phyloP scores from a whole-genome alignment of 2,329 filamentous ascomycete species.

The Daldinia sp. region DNA sequence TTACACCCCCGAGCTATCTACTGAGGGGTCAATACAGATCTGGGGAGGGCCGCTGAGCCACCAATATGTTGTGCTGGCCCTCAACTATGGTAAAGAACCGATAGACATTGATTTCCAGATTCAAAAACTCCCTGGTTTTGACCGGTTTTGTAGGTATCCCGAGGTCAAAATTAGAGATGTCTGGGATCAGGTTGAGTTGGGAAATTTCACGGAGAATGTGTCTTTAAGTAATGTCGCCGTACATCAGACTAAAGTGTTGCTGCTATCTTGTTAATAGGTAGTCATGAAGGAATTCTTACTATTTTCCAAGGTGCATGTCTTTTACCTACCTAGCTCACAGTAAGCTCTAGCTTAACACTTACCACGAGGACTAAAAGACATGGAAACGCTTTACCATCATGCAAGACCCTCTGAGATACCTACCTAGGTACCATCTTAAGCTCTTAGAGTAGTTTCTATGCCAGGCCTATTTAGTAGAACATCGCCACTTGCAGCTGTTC shows the following conservation, averaged over 20 bases:
- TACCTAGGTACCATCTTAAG: too few species aligned
- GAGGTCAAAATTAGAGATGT: not conserved
- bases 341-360: too few species aligned
- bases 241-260: constrained; percentile 8
- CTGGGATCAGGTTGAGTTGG: not conserved
- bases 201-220: not conserved
- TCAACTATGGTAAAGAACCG: constrained; percentile 24
- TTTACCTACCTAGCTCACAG: too few species aligned
- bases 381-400: too few species aligned
- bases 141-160: not conserved
- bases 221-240: not conserved
- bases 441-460: too few species aligned
- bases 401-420: too few species aligned
- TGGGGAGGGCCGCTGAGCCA: constrained; percentile 41
- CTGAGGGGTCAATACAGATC: constrained; percentile 41
- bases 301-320: too few species aligned
- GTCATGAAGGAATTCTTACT: too few species aligned
- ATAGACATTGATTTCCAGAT: constrained; percentile 19
- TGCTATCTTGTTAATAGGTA: not conserved
- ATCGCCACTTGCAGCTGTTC: too few species aligned
- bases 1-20: constrained; percentile 38
- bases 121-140: not conserved
- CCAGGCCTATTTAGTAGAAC: too few species aligned
- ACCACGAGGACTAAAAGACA: too few species aligned
- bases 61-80: constrained; percentile 25